Conservation (phyloP, 2,329 filamentous ascomycete species). For the Diaporthe aspalathi region DNA sequence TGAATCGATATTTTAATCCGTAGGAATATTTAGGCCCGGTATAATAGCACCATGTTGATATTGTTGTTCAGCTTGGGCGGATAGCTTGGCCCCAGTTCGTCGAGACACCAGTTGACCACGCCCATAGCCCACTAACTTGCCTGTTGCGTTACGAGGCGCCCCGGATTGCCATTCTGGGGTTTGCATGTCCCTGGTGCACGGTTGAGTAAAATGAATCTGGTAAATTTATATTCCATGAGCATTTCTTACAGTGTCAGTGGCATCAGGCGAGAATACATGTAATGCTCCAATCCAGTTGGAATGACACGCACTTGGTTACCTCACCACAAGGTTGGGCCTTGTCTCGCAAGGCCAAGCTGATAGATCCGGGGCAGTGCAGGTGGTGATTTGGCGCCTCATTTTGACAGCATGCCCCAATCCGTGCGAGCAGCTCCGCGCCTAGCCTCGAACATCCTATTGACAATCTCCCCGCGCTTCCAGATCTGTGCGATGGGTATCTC, state of each 20-base stretch:
- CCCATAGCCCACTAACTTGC: neutral
- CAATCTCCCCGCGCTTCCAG: neutral
- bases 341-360: slow-evolving; percentile 13
- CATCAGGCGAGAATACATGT: neutral
- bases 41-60: neutral
- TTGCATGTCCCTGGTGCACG: neutral
- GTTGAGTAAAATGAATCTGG: neutral
- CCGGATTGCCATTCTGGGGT: neutral
- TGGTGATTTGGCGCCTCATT: neutral
- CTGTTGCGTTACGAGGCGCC: neutral
- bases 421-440: neutral
- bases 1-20: neutral
- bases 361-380: slow-evolving; percentile 11
- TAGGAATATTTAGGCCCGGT: neutral
- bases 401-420: neutral
- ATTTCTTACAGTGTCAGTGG: accelerated
- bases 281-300: too few species aligned
- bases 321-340: neutral
- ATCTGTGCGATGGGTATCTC: neutral
- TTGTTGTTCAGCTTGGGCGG: neutral
- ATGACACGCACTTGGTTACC: neutral
- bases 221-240: neutral
- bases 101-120: neutral
- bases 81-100: neutral
- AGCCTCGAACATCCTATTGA: neutral